Base-by-base conservation (phyloP, 768 basidiomycete species). In the Leccinum fibrillosum region DNA sequence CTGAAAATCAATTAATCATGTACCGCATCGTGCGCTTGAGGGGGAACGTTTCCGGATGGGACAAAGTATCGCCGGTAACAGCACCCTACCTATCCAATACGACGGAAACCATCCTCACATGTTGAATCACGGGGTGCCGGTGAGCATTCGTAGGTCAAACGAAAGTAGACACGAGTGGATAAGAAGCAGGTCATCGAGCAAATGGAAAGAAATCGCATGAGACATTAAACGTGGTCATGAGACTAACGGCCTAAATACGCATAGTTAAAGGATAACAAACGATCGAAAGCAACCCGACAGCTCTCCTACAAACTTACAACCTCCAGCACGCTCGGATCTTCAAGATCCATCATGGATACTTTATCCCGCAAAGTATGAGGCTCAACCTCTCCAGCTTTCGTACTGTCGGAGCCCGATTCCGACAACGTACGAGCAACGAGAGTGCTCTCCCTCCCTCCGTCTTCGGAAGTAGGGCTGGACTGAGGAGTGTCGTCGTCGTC, bases 331-430 rank as follows among this genome's bases (percentile, higher is more conserved):
- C 53, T 58, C 35, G 55, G 47, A 68, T 66, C 68, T 47, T 72
- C 70, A 32, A 66, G 70, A 70, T 64, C 64, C 39, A 62, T 47
- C 45, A 64, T 56, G 34, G 47, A 53, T 52, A 64, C 62, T 64
- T 71, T 71, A 54, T 68, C 66, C 70, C 39, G 66, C 51, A 68
- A 66, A 60, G 60, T 54, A 48, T 52, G 63, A 64, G 59, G 59
- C 25, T 68, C 64, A 53, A 62, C 66, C 58, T 68, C 70, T 53
- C 64, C 70, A 32, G 57, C 48, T 44, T 49, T 58, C 35, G 70
- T 71, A 26, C 64, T 63, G 37, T 72, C 73, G 30, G 73, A 72
- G 39, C 59, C 62, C 44, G 62, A 62, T 53, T 72, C 71, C 2
- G 71, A 62, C 47, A 68, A 21, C 19, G 73, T 71, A 52, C 51